Evolutionary conservation across 176 grass and related monocot genomes (phyloP).

Genomic region (Tillandsia fasciculata): DNA sequence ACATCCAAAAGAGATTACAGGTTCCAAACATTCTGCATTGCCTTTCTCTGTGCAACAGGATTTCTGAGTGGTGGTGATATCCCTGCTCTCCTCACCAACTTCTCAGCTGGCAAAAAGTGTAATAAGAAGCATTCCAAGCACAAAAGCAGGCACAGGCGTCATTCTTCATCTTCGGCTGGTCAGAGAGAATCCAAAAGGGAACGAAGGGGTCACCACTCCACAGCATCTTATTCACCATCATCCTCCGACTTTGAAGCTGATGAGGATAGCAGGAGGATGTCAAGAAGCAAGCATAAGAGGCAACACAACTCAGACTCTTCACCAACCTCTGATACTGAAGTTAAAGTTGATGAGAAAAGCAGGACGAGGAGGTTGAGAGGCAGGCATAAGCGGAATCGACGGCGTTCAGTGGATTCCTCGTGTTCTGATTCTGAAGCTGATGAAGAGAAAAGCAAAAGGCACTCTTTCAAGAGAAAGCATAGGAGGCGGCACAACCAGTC

Average conservation of each 20-base stretch:
- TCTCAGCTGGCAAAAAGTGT: slow-evolving; percentile 37
- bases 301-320: slow-evolving; percentile 20
- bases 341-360: slow-evolving; percentile 25
- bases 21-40: slow-evolving; percentile 1
- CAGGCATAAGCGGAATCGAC: slow-evolving; percentile 30
- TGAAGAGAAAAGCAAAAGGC: slow-evolving; percentile 18
- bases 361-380: slow-evolving; percentile 27
- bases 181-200: slow-evolving; percentile 18
- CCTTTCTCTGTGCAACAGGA: slow-evolving; percentile 35
- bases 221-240: not conserved
- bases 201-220: slow-evolving; percentile 21
- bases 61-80: slow-evolving; percentile 64
- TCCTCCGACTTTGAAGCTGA: slow-evolving; percentile 23
- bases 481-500: slow-evolving; percentile 20
- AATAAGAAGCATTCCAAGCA: slow-evolving; percentile 53
- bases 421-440: slow-evolving; percentile 34
- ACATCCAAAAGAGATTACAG: not conserved
- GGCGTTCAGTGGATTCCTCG: slow-evolving; percentile 22
- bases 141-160: slow-evolving; percentile 40
- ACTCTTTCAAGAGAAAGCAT: slow-evolving; percentile 23
- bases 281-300: slow-evolving; percentile 52
- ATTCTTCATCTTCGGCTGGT: slow-evolving; percentile 5
- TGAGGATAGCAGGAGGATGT: slow-evolving; percentile 29
- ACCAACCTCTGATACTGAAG: slow-evolving; percentile 34
- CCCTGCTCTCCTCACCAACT: slow-evolving; percentile 64